Base-by-base conservation (phyloP, 345 rosid genomes). In the Euphorbia lathyris region DNA sequence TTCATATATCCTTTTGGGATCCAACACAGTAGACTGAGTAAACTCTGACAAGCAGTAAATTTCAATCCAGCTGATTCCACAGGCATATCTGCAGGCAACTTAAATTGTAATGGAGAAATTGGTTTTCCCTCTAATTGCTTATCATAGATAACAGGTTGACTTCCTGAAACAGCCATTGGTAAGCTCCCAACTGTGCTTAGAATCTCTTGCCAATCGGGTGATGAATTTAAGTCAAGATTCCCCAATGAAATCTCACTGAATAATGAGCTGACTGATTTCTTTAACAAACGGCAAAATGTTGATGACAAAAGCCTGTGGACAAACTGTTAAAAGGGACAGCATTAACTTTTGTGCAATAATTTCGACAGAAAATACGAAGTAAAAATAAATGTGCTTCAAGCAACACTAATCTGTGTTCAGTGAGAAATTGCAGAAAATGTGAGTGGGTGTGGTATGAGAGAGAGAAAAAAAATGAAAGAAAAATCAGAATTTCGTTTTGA, bases 301-400 rank as follows among this genome's bases (percentile, higher is more conserved):
- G 87, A 80, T 55, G 93, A 86, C 79, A 95, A 76, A 78, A 85
- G 83, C 86, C 97, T 95, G 90, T 86, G 73, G 74, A 92, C 93
- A 86, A 92, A 86, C 99, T 95, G 85, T 82, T 68, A 66, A 68
- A 81, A 69, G 65, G 72, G 74, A 63, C 38, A 51, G 65, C 67
- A 65, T 76, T 59, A 87, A 52, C 26, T 12, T 29, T 16, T 23
- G 36, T 45, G 7, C 38, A 45, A 58, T 19, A 45, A 8, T 66
- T 65, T 58, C 64, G 30, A 20, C 20, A 36, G 11, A 36, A 23
- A 36, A 36, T 66, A 14, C 23, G 7, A 30, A 30, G 4, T 9
- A 65, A 11, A 13, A 23, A 11, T 25, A 63, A 40, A 22, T 40
- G 32, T 6, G 48, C 51, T 20, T 63, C 51, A 63, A 63, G 51